Percentiles rank a stretch among this genome's conserved stretches.
Conservation (phyloP, 176 grass and related monocot genomes). For the Sorghum bicolor region Sorghum_bicolor_NCBIv3 NC_012872.2:8739501-8740000, state of each 20-base stretch:
- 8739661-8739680: slow-evolving; percentile 35
- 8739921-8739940: slow-evolving; percentile 45
- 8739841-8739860: slow-evolving; percentile 77
- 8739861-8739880: slow-evolving; percentile 53
- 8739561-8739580: slow-evolving; percentile 80
- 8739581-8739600: slow-evolving; percentile 36
- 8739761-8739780: too few relatives aligned
- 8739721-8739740: neutral
- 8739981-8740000: neutral
- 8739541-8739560: slow-evolving; percentile 64
- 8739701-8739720: neutral
- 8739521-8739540: slow-evolving; percentile 35
- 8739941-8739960: neutral
- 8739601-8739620: slow-evolving; percentile 63
- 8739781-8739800: too few relatives aligned
- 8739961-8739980: neutral
- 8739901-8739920: slow-evolving; percentile 93
- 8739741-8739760: neutral
- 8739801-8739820: slow-evolving; percentile 61
- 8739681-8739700: neutral
- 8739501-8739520: neutral
- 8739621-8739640: slow-evolving; percentile 72
- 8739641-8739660: slow-evolving; percentile 29
- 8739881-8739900: slow-evolving; percentile 67
- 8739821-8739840: slow-evolving; percentile 83